Evolutionary conservation across 305 asterid species (phyloP).

Genomic region (Lippia alba): DNA sequence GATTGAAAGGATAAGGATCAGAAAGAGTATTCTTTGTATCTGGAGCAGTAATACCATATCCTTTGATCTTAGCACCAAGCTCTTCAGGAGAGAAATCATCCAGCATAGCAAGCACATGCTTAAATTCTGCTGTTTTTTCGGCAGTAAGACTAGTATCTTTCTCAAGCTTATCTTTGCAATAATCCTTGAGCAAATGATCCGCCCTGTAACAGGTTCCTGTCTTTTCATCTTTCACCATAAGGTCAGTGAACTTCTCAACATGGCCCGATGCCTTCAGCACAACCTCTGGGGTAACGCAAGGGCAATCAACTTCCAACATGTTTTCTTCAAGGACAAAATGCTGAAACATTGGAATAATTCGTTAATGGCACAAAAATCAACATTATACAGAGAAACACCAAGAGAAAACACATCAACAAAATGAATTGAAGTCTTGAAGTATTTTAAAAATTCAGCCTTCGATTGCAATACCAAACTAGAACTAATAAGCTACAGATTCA

Average conservation of each 20-base stretch:
- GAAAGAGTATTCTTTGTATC: constrained; percentile 84
- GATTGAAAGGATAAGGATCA: constrained; percentile 89
- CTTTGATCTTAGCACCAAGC: constrained; percentile 86
- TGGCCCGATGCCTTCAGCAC: constrained; percentile 97
- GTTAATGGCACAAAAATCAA: constrained; percentile 9
- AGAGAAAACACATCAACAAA: not conserved
- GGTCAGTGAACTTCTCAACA: constrained; percentile 91
- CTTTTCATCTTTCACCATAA: constrained; percentile 85
- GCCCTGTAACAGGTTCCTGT: constrained; percentile 88
- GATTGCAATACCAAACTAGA: not conserved
- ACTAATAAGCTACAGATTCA: not conserved
- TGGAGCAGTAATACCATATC: constrained; percentile 84
- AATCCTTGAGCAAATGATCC: constrained; percentile 88
- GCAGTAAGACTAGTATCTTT: constrained; percentile 62
- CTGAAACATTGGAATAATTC: constrained; percentile 43
- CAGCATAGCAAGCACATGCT: constrained; percentile 78
- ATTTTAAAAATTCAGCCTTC: not conserved
- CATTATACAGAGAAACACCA: not conserved
- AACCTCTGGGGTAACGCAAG: constrained; percentile 88
- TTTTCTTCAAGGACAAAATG: constrained; percentile 91
- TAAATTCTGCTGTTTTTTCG: constrained; percentile 64
- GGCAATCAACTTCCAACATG: constrained; percentile 94
- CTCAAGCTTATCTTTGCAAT: constrained; percentile 91
- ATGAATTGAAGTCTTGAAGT: not conserved
- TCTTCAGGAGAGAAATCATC: constrained; percentile 84